Evolutionary conservation across 345 rosid genomes (phyloP).

Genomic region (Rhodomyrtus tomentosa): DNA sequence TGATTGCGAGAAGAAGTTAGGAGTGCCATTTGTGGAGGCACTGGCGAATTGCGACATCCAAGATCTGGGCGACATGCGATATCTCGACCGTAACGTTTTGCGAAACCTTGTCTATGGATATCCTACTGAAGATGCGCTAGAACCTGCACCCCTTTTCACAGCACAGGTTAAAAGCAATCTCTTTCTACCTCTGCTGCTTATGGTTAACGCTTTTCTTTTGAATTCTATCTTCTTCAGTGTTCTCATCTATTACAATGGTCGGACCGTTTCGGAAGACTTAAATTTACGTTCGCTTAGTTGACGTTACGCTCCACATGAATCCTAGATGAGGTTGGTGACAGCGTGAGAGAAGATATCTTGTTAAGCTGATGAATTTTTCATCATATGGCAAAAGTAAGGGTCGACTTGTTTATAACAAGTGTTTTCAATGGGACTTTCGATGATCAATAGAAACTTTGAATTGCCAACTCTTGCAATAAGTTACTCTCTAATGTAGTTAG

Average conservation of each 20-base stretch:
- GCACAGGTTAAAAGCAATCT: background rate
- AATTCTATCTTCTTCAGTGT: background rate
- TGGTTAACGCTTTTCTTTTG: slow-evolving; percentile 15
- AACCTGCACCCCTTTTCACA: background rate
- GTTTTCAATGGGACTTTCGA: background rate
- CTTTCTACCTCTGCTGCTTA: background rate
- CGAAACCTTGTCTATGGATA: background rate
- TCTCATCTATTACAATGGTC: background rate
- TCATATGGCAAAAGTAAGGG: background rate
- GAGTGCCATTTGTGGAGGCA: slow-evolving; percentile 44
- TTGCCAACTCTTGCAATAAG: background rate
- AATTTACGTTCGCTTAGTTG: background rate
- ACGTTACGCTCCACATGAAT: background rate
- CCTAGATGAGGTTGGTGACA: background rate
- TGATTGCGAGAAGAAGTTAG: slow-evolving; percentile 16
- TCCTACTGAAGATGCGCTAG: background rate
- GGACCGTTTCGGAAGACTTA: too few relatives aligned
- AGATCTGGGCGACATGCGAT: slow-evolving; percentile 11
- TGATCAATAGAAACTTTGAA: background rate
- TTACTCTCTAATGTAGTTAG: background rate
- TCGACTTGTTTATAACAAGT: background rate
- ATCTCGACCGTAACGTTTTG: background rate
- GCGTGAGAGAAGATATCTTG: slow-evolving; percentile 14
- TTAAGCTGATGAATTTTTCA: background rate
- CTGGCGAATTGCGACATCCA: slow-evolving; percentile 22